Conservation (phyloP, 257 asterid genomes). For the Leonotis leonurus region DNA sequence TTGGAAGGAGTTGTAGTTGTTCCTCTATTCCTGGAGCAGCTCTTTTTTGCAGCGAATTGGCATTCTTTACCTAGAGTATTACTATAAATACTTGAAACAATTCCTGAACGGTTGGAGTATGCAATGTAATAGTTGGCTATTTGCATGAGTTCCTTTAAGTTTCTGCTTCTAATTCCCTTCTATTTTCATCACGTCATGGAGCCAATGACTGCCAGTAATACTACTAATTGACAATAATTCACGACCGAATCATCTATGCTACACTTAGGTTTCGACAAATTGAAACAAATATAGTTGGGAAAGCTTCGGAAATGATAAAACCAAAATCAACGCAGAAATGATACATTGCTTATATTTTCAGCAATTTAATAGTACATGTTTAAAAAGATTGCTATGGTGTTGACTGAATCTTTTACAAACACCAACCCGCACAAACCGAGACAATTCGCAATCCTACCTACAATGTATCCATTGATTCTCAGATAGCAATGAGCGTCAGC, state of each 20-base stretch:
- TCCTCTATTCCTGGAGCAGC: constrained; percentile 17
- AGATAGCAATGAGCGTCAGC: constrained; percentile 9
- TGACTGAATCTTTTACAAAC: constrained; percentile 13
- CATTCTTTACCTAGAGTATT: constrained; percentile 22
- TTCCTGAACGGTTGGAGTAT: constrained; percentile 16
- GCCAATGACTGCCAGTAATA: not conserved
- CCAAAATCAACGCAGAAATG: not conserved
- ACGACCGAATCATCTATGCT: too few species aligned
- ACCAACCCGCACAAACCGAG: constrained; percentile 7
- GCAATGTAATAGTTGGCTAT: constrained; percentile 22
- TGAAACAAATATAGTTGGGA: not conserved
- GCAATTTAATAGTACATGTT: constrained; percentile 9
- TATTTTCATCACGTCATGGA: not conserved
- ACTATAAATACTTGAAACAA: constrained; percentile 1
- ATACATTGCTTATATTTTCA: not conserved
- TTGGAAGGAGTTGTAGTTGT: not conserved
- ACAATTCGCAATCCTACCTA: constrained; percentile 8
- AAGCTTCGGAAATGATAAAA: not conserved
- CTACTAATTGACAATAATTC: too few species aligned
- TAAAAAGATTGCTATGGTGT: constrained; percentile 4
- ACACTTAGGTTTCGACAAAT: not conserved
- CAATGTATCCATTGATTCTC: not conserved
- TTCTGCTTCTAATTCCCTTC: too few species aligned
- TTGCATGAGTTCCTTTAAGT: not conserved
- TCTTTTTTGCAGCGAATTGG: constrained; percentile 19